Percentiles rank a stretch among this genome's conserved stretches.
Conservation (phyloP, 2,329 filamentous ascomycete genomes). For the Hypomyces perniciosus region DNA sequence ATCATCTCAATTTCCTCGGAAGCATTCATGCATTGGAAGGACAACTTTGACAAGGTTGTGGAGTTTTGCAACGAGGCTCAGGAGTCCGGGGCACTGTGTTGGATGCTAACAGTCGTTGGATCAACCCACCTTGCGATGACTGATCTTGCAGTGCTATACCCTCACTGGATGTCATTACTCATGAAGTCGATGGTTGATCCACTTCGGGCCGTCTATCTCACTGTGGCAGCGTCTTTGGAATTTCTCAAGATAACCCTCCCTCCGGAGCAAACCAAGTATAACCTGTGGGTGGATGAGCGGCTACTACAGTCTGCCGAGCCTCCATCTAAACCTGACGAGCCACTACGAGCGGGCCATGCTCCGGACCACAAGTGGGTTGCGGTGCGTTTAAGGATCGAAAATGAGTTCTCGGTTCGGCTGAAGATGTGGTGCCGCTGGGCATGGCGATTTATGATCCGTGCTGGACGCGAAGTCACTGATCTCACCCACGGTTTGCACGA, state of each 20-base stretch:
- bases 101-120: conserved; percentile 49
- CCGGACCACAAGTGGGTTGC: conserved; percentile 55
- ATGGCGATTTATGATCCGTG: conserved; percentile 11
- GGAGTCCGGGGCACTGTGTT: conserved; percentile 38
- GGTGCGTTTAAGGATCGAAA: conserved; percentile 48
- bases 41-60: conserved; percentile 54
- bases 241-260: conserved; percentile 52
- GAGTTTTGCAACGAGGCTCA: conserved; percentile 51
- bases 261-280: conserved; percentile 39
- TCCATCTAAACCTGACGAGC: conserved; percentile 30
- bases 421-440: conserved; percentile 38
- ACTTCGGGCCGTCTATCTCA: conserved; percentile 55
- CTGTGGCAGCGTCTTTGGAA: conserved; percentile 56
- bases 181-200: conserved; percentile 61
- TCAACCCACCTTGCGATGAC: conserved; percentile 61
- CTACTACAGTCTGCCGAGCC: conserved; percentile 40
- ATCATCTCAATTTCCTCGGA: conserved; percentile 60
- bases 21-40: conserved; percentile 64
- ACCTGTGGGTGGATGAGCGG: conserved; percentile 47
- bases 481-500: conserved; percentile 15
- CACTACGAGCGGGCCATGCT: conserved; percentile 45
- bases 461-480: conserved; percentile 12
- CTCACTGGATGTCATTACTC: conserved; percentile 49
- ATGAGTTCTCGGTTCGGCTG: conserved; percentile 49
- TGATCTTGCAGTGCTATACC: conserved; percentile 61